A percentile compares a stretch with the other conserved stretches of the same genome.
Evolutionary conservation across 1,284 basidiomycete genomes (phyloP).

Genomic region (Blastosporella zonata): DNA sequence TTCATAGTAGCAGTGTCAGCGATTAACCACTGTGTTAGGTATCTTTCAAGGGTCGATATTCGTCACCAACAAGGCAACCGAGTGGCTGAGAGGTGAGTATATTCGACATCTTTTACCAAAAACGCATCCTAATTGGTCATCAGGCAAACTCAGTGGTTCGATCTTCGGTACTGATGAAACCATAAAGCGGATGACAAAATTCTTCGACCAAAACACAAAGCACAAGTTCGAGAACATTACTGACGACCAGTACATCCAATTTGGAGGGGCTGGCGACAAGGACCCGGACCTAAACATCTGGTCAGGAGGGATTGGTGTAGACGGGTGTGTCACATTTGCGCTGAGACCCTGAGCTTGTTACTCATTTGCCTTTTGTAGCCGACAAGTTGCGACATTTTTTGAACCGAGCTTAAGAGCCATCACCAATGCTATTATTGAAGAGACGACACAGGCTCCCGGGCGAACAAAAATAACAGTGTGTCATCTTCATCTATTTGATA

Average conservation of each 20-base stretch:
- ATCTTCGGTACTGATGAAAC: slow-evolving; percentile 33
- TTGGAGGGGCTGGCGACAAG: slow-evolving; percentile 43
- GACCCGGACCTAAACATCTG: slow-evolving; percentile 35
- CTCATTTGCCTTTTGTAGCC: slow-evolving; percentile 21
- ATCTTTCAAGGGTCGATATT: slow-evolving; percentile 33
- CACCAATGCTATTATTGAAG: slow-evolving; percentile 33
- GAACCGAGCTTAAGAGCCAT: slow-evolving; percentile 42
- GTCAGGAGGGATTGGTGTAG: slow-evolving; percentile 11
- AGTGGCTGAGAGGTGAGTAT: neutral
- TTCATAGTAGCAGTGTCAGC: too few species aligned
- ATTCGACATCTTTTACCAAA: neutral
- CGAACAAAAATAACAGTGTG: slow-evolving; percentile 21
- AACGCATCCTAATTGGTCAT: neutral
- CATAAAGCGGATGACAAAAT: slow-evolving; percentile 38
- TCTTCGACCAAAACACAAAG: slow-evolving; percentile 51
- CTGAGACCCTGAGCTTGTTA: too few species aligned
- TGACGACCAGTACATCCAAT: slow-evolving; percentile 45
- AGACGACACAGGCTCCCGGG: slow-evolving; percentile 29
- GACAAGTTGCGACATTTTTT: slow-evolving; percentile 40
- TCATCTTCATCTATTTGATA: neutral
- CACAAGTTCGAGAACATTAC: slow-evolving; percentile 37
- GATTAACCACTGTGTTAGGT: slow-evolving; percentile 20
- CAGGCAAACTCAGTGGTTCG: slow-evolving; percentile 13
- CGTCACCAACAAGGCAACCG: slow-evolving; percentile 18
- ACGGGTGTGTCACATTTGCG: neutral